phyloP scores from a whole-genome alignment of 2,329 filamentous ascomycete species.

The Mycosphaerelloides madeirae region DNA sequence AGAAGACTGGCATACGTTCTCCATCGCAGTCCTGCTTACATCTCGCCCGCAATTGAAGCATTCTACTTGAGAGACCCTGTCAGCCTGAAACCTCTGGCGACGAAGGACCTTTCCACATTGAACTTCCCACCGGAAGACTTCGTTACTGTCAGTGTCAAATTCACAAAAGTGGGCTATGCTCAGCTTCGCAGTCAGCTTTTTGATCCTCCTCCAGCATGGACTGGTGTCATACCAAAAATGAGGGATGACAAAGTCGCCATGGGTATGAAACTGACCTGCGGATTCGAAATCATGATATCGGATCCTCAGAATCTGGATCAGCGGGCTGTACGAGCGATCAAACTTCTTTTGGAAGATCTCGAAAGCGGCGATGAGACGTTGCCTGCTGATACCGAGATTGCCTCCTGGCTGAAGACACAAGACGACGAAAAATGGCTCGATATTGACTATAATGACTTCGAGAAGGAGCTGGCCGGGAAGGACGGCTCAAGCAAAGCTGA shows the following conservation, averaged over 20 bases:
- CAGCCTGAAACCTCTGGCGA: slow-evolving; percentile 63
- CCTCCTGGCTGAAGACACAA: slow-evolving; percentile 62
- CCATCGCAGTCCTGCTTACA: slow-evolving; percentile 66
- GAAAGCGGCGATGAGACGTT: slow-evolving; percentile 65
- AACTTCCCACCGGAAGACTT: slow-evolving; percentile 73
- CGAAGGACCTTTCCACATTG: slow-evolving; percentile 50
- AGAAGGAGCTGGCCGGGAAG: slow-evolving; percentile 63
- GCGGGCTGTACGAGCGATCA: slow-evolving; percentile 67
- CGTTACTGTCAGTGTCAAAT: slow-evolving; percentile 71
- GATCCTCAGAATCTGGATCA: slow-evolving; percentile 65
- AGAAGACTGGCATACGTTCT: slow-evolving; percentile 77
- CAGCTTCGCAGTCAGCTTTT: slow-evolving; percentile 87
- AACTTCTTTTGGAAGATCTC: slow-evolving; percentile 70
- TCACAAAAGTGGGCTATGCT: slow-evolving; percentile 85
- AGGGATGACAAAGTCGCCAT: slow-evolving; percentile 51
- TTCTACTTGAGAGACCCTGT: slow-evolving; percentile 89
- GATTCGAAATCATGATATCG: slow-evolving; percentile 79
- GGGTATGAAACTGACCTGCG: slow-evolving; percentile 85
- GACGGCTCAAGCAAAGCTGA: slow-evolving; percentile 8
- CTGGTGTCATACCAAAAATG: slow-evolving; percentile 38
- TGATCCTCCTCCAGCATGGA: slow-evolving; percentile 56
- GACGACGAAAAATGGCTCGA: slow-evolving; percentile 90
- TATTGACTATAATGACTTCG: slow-evolving; percentile 85
- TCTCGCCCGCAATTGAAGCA: slow-evolving; percentile 79
- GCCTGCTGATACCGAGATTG: slow-evolving; percentile 70